Conservation (phyloP, 2,329 filamentous ascomycete species). For the Drechslerella dactyloides region DNA sequence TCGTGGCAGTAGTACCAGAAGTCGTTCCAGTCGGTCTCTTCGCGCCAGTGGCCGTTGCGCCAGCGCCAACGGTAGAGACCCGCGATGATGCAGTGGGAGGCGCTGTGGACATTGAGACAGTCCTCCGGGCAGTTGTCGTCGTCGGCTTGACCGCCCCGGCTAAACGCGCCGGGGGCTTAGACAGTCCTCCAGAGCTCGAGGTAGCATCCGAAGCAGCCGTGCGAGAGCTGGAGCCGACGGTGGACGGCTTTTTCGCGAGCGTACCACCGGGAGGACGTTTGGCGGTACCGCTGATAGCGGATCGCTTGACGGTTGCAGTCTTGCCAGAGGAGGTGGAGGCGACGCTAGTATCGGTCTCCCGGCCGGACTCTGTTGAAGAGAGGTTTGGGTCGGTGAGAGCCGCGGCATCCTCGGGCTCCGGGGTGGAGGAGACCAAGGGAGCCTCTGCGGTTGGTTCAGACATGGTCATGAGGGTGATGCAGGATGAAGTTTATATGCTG, state of each 20-base stretch:
- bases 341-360: slow-evolving; percentile 39
- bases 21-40: slow-evolving; percentile 17
- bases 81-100: slow-evolving; percentile 28
- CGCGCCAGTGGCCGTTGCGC: slow-evolving; percentile 7
- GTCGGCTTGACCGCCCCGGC: slow-evolving; percentile 8
- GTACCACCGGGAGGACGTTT: slow-evolving; percentile 49
- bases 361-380: slow-evolving; percentile 41
- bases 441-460: slow-evolving; percentile 34
- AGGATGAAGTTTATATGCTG: background rate
- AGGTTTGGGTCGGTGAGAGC: slow-evolving; percentile 27
- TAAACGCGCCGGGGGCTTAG: slow-evolving; percentile 35
- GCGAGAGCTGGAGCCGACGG: slow-evolving; percentile 25
- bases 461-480: slow-evolving; percentile 14
- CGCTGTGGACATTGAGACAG: slow-evolving; percentile 14
- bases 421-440: slow-evolving; percentile 44
- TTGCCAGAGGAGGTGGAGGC: slow-evolving; percentile 42
- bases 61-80: slow-evolving; percentile 9
- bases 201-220: slow-evolving; percentile 17
- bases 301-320: slow-evolving; percentile 34
- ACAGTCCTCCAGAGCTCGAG: slow-evolving; percentile 23
- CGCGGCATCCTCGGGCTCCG: slow-evolving; percentile 37
- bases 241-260: slow-evolving; percentile 45
- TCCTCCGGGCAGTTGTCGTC: slow-evolving; percentile 22
- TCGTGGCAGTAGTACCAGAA: slow-evolving; percentile 10
- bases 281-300: slow-evolving; percentile 26